A percentile compares a stretch with the other conserved stretches of the same genome.
Conservation (phyloP, 148 eudicot genomes). For the Drosera capensis region DNA sequence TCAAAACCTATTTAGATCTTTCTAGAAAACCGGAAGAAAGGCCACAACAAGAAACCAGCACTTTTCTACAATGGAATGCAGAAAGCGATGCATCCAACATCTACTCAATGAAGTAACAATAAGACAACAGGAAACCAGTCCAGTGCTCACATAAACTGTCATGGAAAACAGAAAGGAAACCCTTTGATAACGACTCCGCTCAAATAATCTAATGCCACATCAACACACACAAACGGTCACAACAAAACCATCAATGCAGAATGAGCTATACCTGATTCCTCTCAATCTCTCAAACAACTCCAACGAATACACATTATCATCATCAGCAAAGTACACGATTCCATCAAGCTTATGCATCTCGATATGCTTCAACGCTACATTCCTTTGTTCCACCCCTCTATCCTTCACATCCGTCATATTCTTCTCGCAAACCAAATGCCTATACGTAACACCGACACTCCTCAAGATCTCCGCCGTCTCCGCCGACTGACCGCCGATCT, state of each 20-base stretch:
- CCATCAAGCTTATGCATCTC: conserved; percentile 84
- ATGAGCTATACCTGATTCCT: conserved; percentile 61
- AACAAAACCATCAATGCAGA: background rate
- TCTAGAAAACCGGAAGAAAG: no score
- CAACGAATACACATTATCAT: conserved; percentile 77
- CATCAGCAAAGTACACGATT: conserved; percentile 93
- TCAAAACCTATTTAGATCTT: no score
- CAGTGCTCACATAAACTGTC: no score
- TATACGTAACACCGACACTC: conserved; percentile 60
- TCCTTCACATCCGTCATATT: conserved; percentile 60
- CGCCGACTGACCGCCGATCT: conserved; percentile 44
- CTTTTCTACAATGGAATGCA: no score
- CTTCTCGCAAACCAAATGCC: conserved; percentile 70
- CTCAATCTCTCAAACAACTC: conserved; percentile 68
- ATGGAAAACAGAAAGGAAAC: background rate
- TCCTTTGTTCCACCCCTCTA: conserved; percentile 90
- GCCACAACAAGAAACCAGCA: no score
- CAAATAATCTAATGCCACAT: no score
- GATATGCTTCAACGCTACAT: conserved; percentile 71
- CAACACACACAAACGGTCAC: no score
- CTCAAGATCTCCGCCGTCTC: conserved; percentile 69
- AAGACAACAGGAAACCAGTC: no score
- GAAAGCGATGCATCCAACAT: no score
- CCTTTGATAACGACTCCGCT: background rate
- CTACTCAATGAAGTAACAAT: no score